A percentile compares a stretch with the other conserved stretches of the same genome.
Conservation (phyloP, 2,329 filamentous ascomycete genomes). For the Periconia sp. region DNA sequence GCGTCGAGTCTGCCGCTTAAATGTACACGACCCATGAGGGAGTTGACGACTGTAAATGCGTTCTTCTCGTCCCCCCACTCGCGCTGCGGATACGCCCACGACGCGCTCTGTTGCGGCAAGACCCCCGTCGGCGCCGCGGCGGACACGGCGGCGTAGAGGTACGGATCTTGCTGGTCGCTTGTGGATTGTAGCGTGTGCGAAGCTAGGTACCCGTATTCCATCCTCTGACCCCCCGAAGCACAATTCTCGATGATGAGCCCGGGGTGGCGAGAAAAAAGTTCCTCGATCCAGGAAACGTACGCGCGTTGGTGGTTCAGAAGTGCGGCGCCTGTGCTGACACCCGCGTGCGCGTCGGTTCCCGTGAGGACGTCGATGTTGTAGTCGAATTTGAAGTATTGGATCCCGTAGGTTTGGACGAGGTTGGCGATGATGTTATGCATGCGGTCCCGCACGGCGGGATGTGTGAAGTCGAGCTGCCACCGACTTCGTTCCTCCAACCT, state of each 20-base stretch:
- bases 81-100: slow-evolving; percentile 7
- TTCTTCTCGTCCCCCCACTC: slow-evolving; percentile 8
- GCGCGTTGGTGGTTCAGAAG: slow-evolving; percentile 4
- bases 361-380: slow-evolving; percentile 6
- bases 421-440: background rate
- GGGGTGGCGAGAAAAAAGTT: background rate
- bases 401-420: slow-evolving; percentile 1
- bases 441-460: slow-evolving; percentile 1
- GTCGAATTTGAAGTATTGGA: slow-evolving; percentile 6
- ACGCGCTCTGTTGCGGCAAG: slow-evolving; percentile 2
- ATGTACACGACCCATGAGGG: slow-evolving; percentile 2
- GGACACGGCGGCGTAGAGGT: slow-evolving; percentile 2
- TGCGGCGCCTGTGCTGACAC: background rate
- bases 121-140: slow-evolving; percentile 3
- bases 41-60: slow-evolving; percentile 5
- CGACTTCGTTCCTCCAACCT: background rate
- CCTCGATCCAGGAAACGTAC: slow-evolving; percentile 2
- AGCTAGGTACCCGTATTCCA: slow-evolving; percentile 4
- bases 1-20: slow-evolving; percentile 3
- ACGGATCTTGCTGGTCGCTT: slow-evolving; percentile 6
- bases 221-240: slow-evolving; percentile 4
- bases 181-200: slow-evolving; percentile 4
- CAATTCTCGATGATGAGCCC: slow-evolving; percentile 6
- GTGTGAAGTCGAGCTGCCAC: slow-evolving; percentile 6
- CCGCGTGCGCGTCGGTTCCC: background rate